Evolutionary conservation across 352 stramenopile species (phyloP).

Genomic region (Phytophthora idaei): DNA sequence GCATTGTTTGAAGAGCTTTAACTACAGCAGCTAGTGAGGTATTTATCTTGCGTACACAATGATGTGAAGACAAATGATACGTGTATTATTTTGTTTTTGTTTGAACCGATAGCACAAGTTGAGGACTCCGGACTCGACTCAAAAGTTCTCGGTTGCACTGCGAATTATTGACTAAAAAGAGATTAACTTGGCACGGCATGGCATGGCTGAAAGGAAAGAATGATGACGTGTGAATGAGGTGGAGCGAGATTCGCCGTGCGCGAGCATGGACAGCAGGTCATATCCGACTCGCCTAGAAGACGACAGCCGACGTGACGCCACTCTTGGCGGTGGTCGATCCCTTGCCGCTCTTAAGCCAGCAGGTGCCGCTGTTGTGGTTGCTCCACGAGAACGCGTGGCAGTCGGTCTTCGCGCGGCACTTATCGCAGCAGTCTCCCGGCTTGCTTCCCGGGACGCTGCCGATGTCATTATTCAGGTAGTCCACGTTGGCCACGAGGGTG

Average conservation of each 20-base stretch:
- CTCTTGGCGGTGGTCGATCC: conserved; percentile 11
- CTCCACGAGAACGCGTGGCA: conserved; percentile 42
- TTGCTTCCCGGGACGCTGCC: conserved; percentile 18
- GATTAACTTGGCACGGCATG: conserved; percentile 5
- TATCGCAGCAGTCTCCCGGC: conserved; percentile 32
- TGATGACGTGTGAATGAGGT: neutral
- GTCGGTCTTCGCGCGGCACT: conserved; percentile 20
- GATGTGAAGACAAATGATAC: conserved; percentile 8
- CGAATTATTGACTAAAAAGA: no score
- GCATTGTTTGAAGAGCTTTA: no score
- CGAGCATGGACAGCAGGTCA: neutral
- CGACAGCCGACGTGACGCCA: conserved; percentile 37
- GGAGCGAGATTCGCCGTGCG: conserved; percentile 11
- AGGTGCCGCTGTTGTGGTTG: conserved; percentile 28
- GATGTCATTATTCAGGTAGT: conserved; percentile 46
- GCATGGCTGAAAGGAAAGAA: neutral
- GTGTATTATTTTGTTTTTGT: conserved; percentile 3
- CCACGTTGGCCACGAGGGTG: conserved; percentile 21
- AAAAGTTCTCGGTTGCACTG: neutral
- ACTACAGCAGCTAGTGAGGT: no score
- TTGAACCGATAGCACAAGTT: no score
- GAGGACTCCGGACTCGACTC: no score
- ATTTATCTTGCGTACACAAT: neutral
- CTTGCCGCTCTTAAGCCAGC: conserved; percentile 37
- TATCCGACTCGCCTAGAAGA: conserved; percentile 14